Conservation (phyloP, 192 early-diverging fungal genomes). For the Mortierella claussenii region DNA sequence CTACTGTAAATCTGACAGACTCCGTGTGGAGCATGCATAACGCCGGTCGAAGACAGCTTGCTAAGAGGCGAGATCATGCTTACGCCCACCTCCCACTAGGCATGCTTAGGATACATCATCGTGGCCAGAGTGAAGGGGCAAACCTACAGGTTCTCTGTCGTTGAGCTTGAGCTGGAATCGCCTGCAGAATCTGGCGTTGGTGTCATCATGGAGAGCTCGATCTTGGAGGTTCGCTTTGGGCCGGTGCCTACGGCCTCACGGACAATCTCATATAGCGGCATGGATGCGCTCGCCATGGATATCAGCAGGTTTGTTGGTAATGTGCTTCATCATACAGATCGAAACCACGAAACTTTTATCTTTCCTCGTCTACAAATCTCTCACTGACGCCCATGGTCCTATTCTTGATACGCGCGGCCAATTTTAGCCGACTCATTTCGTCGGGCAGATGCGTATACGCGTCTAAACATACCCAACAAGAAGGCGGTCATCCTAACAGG, state of each 20-base stretch:
- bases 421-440: constrained; percentile 25
- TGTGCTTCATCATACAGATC: background rate
- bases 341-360: too few species aligned
- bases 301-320: constrained; percentile 26
- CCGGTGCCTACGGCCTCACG: background rate
- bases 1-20: background rate
- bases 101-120: constrained; percentile 8
- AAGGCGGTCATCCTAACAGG: constrained; percentile 58
- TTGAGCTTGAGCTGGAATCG: too few species aligned
- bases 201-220: constrained; percentile 13
- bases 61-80: too few species aligned
- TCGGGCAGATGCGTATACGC: constrained; percentile 19
- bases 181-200: constrained; percentile 5
- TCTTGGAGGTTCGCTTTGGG: constrained; percentile 6
- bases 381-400: too few species aligned
- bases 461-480: constrained; percentile 53
- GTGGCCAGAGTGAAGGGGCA: constrained; percentile 17
- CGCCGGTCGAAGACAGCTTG: too few species aligned
- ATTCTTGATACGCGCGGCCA: too few species aligned
- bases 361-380: too few species aligned
- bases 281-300: constrained; percentile 17
- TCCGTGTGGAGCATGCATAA: background rate
- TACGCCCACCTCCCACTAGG: too few species aligned
- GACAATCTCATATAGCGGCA: constrained; percentile 14
- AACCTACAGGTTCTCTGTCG: too few species aligned